phyloP scores from a whole-genome alignment of 2,329 filamentous ascomycete genomes.

The Penicillium rolfsii region DNA sequence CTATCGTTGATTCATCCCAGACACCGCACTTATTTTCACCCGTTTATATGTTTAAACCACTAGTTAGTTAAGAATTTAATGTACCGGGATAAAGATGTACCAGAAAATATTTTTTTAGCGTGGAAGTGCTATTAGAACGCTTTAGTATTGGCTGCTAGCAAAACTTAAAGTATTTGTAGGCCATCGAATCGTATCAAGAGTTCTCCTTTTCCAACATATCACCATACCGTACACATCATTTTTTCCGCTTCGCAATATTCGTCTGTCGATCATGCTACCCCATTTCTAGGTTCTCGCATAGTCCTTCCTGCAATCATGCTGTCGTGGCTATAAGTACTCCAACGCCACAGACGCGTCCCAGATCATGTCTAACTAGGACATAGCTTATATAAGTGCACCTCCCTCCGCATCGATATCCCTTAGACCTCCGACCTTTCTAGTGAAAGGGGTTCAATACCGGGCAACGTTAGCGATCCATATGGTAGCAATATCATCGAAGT shows the following conservation, averaged over 20 bases:
- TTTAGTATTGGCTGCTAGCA: not conserved
- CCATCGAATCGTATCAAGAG: not conserved
- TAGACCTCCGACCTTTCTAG: not conserved
- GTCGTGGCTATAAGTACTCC: not conserved
- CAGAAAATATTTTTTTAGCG: not conserved
- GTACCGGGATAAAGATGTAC: not conserved
- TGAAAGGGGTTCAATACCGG: not conserved
- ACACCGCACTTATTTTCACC: not conserved
- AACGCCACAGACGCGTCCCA: not conserved
- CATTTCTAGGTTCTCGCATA: not conserved
- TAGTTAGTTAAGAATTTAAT: not conserved
- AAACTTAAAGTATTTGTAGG: not conserved
- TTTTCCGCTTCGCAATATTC: not conserved
- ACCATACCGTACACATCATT: not conserved
- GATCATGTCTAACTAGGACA: not conserved
- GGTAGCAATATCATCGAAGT: constrained; percentile 4
- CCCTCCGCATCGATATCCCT: not conserved
- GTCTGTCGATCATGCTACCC: not conserved
- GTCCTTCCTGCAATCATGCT: not conserved
- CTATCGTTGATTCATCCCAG: not conserved
- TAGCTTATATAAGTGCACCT: not conserved
- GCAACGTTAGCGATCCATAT: not conserved
- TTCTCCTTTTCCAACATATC: not conserved
- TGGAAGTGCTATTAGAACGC: not conserved
- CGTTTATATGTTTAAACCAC: not conserved